Conservation (phyloP, 257 asterid genomes). For the Scutellaria galericulata region DNA sequence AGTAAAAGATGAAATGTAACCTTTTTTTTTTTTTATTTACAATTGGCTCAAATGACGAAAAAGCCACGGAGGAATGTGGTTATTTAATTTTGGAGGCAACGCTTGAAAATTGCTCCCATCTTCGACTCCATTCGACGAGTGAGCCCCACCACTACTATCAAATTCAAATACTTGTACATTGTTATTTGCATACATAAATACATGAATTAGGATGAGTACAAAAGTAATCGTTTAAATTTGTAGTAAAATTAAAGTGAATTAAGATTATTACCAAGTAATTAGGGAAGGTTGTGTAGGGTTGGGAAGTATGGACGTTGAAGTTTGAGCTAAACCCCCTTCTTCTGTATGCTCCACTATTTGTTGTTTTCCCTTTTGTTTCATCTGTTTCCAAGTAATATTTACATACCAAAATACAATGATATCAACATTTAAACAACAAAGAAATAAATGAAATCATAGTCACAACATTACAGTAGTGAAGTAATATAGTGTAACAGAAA, state of each 20-base stretch:
- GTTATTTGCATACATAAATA: too few species aligned
- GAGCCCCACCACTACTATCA: conserved; percentile 18
- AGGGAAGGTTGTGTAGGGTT: neutral
- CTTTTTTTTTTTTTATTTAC: neutral
- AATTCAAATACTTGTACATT: neutral
- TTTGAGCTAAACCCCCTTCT: neutral
- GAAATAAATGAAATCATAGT: neutral
- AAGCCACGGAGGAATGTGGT: conserved; percentile 33
- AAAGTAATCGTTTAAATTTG: too few species aligned
- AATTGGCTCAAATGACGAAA: conserved; percentile 6
- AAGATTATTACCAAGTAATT: neutral
- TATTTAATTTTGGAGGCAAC: neutral
- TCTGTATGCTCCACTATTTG: neutral
- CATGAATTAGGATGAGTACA: too few species aligned
- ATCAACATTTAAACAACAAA: neutral
- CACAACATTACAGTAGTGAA: too few species aligned
- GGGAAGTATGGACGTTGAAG: neutral
- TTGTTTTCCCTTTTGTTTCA: conserved; percentile 15
- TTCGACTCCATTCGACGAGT: neutral
- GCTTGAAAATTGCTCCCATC: neutral
- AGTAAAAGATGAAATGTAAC: conserved; percentile 37
- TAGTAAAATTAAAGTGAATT: neutral
- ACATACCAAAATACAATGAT: too few species aligned
- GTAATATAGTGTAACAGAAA: neutral
- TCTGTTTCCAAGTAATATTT: neutral